phyloP scores from a whole-genome alignment of 2,329 filamentous ascomycete genomes.

The Drechslerella stenobrocha region DNA sequence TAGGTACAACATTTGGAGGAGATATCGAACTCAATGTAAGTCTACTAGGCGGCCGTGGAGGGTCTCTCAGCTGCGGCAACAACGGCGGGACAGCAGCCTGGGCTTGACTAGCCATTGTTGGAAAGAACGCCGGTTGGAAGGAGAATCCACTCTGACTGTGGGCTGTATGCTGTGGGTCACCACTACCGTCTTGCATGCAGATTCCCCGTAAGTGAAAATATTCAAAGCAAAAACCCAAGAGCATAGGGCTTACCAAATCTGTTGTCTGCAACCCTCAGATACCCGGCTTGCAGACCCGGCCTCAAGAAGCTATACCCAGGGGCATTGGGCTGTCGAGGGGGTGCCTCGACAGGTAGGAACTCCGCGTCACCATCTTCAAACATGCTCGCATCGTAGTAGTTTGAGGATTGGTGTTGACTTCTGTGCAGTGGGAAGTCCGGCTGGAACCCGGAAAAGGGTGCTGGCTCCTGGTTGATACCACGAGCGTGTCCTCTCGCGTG shows the following conservation, averaged over 20 bases:
- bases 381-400: slow-evolving; percentile 24
- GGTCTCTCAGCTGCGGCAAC: slow-evolving; percentile 16
- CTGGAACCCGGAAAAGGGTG: slow-evolving; percentile 19
- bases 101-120: slow-evolving; percentile 5
- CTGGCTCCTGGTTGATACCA: slow-evolving; percentile 16
- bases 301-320: slow-evolving; percentile 2
- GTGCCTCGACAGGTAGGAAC: slow-evolving; percentile 30
- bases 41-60: slow-evolving; percentile 15
- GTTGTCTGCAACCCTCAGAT: slow-evolving; percentile 12
- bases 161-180: neutral
- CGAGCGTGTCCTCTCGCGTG: slow-evolving; percentile 9
- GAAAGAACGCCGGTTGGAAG: slow-evolving; percentile 24
- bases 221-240: neutral
- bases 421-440: slow-evolving; percentile 13
- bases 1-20: slow-evolving; percentile 4
- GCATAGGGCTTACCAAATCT: slow-evolving; percentile 10
- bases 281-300: neutral
- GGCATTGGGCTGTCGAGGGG: neutral
- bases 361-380: slow-evolving; percentile 27
- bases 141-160: slow-evolving; percentile 6
- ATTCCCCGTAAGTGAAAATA: neutral
- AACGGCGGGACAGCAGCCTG: neutral
- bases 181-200: neutral
- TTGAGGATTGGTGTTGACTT: neutral
- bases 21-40: slow-evolving; percentile 15